phyloP scores from a whole-genome alignment of 805 yeast genomes.

The Nakazawaea wickerhamii region DNA sequence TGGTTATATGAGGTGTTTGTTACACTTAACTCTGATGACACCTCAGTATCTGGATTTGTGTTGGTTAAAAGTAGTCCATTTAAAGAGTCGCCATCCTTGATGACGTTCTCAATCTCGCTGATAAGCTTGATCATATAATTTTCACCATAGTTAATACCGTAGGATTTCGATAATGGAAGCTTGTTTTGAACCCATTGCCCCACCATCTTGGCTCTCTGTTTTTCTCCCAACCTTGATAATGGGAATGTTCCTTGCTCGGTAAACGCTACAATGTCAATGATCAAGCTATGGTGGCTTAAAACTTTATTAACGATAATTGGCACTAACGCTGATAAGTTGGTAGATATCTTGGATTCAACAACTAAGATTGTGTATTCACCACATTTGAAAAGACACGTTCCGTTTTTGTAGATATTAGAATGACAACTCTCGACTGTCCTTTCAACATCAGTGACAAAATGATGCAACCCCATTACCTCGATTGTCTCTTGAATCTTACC shows the following conservation, averaged over 20 bases:
- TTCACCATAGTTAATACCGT: conserved; percentile 66
- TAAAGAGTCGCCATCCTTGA: background rate
- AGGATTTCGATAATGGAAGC: conserved; percentile 36
- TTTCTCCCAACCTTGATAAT: conserved; percentile 64
- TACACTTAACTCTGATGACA: conserved; percentile 8
- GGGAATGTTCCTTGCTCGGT: conserved; percentile 60
- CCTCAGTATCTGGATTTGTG: conserved; percentile 9
- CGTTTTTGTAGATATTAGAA: conserved; percentile 32
- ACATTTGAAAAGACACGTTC: conserved; percentile 68
- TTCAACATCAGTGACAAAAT: conserved; percentile 84
- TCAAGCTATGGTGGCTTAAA: conserved; percentile 73
- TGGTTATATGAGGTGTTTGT: background rate
- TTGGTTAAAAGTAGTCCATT: background rate
- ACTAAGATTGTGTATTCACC: conserved; percentile 76
- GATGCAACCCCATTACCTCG: conserved; percentile 87
- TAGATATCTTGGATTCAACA: conserved; percentile 52
- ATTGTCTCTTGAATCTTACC: conserved; percentile 85
- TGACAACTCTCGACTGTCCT: conserved; percentile 52
- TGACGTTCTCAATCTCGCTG: conserved; percentile 41
- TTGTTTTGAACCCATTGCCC: conserved; percentile 47
- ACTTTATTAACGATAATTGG: conserved; percentile 79
- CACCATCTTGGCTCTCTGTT: conserved; percentile 69
- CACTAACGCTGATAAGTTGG: conserved; percentile 63
- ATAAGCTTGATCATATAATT: conserved; percentile 51
- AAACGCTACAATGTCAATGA: conserved; percentile 81